phyloP scores from a whole-genome alignment of 345 rosid genomes.

The Pseudoturritis turrita region DNA sequence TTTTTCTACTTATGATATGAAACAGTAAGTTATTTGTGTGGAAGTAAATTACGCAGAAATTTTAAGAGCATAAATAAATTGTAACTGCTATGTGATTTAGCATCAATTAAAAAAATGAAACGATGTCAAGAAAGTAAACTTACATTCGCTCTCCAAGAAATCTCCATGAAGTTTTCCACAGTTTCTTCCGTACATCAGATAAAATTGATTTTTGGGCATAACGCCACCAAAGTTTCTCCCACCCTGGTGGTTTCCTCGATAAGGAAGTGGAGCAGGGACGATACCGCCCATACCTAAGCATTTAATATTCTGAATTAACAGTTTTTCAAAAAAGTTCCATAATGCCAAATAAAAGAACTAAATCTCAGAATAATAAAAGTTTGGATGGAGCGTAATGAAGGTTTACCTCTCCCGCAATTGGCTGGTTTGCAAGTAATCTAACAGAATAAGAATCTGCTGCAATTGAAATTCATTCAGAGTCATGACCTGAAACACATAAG shows the following conservation, averaged over 20 bases:
- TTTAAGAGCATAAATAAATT: neutral
- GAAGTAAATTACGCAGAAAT: neutral
- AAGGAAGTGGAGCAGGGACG: constrained; percentile 62
- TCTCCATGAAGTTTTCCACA: constrained; percentile 87
- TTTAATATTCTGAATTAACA: neutral
- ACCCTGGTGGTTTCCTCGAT: constrained; percentile 57
- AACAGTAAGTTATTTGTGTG: neutral
- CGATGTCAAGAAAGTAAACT: constrained; percentile 26
- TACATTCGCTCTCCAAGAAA: constrained; percentile 72
- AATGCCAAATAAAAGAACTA: neutral
- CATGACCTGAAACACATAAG: constrained; percentile 40
- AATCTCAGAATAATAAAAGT: neutral
- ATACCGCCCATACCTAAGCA: constrained; percentile 79
- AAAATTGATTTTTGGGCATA: constrained; percentile 79
- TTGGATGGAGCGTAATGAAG: neutral
- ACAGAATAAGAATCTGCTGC: constrained; percentile 59
- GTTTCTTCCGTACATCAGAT: constrained; percentile 64
- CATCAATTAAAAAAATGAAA: neutral
- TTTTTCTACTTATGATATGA: neutral
- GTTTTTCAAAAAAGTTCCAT: neutral
- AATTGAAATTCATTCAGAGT: constrained; percentile 70
- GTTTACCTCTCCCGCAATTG: constrained; percentile 81
- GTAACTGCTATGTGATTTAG: neutral
- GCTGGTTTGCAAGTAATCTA: constrained; percentile 65
- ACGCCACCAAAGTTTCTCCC: constrained; percentile 86